Conservation (phyloP, 495 filamentous ascomycete species). For the Haplographium delicatum region DNA sequence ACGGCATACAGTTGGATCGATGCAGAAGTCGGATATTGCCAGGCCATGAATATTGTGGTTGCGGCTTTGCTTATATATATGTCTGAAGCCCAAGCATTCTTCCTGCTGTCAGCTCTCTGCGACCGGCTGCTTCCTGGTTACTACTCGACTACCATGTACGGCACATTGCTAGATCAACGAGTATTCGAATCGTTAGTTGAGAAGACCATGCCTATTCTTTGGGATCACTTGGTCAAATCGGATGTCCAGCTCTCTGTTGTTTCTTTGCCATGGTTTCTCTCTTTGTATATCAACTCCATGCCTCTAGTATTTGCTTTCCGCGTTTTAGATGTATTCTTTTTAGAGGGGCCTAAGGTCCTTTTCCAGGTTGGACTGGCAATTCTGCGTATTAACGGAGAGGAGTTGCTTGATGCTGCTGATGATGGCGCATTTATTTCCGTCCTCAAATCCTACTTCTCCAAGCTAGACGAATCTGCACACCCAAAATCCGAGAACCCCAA, state of each 20-base stretch:
- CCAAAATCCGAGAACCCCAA: constrained; percentile 92
- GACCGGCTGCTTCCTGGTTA: constrained; percentile 92
- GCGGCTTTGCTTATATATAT: constrained; percentile 96
- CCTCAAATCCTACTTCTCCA: constrained; percentile 88
- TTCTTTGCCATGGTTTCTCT: constrained; percentile 95
- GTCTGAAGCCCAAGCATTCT: constrained; percentile 95
- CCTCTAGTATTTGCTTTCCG: constrained; percentile 94
- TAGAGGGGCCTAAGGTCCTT: constrained; percentile 94
- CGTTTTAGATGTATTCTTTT: constrained; percentile 94
- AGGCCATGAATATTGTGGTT: constrained; percentile 99
- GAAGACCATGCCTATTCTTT: constrained; percentile 96
- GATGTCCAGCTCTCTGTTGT: constrained; percentile 99
- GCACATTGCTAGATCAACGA: constrained; percentile 90
- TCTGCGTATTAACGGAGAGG: constrained; percentile 94
- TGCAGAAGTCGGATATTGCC: constrained; percentile 92
- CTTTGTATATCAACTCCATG: constrained; percentile 99
- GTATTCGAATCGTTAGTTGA: constrained; percentile 97
- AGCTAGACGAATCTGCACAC: constrained; percentile 91
- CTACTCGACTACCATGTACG: constrained; percentile 98
- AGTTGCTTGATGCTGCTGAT: constrained; percentile 90
- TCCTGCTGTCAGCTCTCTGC: constrained; percentile 84
- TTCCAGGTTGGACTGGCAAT: constrained; percentile 97
- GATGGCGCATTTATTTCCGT: constrained; percentile 97
- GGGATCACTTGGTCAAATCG: constrained; percentile 91
- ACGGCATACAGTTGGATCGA: constrained; percentile 97